Conservation (phyloP, 805 yeast genomes). For the Saccharomycopsis schoenii region DNA sequence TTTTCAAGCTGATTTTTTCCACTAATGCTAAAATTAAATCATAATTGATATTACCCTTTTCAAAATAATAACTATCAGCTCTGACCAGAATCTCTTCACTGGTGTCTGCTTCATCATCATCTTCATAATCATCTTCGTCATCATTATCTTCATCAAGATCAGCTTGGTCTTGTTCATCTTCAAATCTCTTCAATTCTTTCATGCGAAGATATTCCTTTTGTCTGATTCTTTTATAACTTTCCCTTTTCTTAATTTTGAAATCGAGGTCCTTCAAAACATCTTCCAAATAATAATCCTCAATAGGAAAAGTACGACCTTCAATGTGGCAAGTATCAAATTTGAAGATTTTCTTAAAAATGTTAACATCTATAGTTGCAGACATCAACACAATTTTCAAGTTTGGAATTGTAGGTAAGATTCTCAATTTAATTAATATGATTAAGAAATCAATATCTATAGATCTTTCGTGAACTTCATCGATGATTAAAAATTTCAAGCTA, state of each 20-base stretch:
- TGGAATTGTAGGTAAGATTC: slow-evolving; percentile 53
- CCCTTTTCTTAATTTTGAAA: slow-evolving; percentile 35
- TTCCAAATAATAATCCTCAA: slow-evolving; percentile 65
- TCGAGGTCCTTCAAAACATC: slow-evolving; percentile 47
- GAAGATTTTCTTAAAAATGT: slow-evolving; percentile 60
- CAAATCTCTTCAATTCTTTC: slow-evolving; percentile 9
- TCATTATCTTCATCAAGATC: slow-evolving; percentile 17
- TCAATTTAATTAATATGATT: slow-evolving; percentile 33
- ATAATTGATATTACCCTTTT: slow-evolving; percentile 61
- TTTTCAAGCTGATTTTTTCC: slow-evolving; percentile 38
- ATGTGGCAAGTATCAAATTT: slow-evolving; percentile 56
- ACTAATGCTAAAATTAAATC: slow-evolving; percentile 57
- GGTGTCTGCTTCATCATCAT: slow-evolving; percentile 22
- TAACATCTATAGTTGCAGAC: slow-evolving; percentile 87
- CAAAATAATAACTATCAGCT: slow-evolving; percentile 57
- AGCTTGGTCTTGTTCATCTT: slow-evolving; percentile 19
- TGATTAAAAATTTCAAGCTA: slow-evolving; percentile 59
- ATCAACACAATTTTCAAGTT: slow-evolving; percentile 65
- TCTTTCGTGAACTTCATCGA: slow-evolving; percentile 96
- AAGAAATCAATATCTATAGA: slow-evolving; percentile 85
- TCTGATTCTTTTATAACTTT: slow-evolving; percentile 11
- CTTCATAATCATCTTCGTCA: slow-evolving; percentile 18
- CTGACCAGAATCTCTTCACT: slow-evolving; percentile 38
- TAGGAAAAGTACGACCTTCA: slow-evolving; percentile 91
- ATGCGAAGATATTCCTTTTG: slow-evolving; percentile 16